A percentile compares a stretch with the other conserved stretches of the same genome.
These are phyloP conservation scores for Linnemannia elongata DNA, from an alignment of 192 early-diverging fungal species.

Conservation along the genomic window DNA sequence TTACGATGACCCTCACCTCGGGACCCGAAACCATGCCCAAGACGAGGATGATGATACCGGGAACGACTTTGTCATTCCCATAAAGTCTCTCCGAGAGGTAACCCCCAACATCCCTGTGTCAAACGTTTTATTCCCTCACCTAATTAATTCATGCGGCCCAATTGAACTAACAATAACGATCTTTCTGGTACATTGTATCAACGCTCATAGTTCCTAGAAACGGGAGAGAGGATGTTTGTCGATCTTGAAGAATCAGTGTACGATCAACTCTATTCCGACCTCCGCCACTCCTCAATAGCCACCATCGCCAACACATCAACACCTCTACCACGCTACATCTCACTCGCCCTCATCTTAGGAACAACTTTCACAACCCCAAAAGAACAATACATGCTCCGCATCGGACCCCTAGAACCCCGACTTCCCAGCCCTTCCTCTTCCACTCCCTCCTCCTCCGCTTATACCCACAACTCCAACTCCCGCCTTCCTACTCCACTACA, in stretches of 20 bases:
- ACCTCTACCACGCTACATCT: constrained; percentile 1
- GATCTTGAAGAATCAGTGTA: constrained; percentile 36
- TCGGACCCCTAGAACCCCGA: constrained; percentile 31
- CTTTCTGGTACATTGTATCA: background rate
- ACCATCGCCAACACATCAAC: background rate
- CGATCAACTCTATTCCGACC: constrained; percentile 7
- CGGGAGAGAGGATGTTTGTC: constrained; percentile 33
- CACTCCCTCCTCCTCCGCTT: background rate
- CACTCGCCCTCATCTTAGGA: constrained; percentile 39
- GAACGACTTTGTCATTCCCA: background rate
- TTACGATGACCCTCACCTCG: background rate
- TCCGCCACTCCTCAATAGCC: background rate
- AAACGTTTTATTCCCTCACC: background rate
- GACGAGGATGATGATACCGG: background rate
- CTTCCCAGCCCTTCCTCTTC: background rate
- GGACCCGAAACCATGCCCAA: background rate
- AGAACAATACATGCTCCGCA: constrained; percentile 53
- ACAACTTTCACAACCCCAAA: constrained; percentile 25
- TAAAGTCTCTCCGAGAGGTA: constrained; percentile 30
- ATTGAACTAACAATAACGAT: background rate
- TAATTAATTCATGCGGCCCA: background rate
- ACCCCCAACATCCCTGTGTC: background rate
- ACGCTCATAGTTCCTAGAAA: constrained; percentile 15
- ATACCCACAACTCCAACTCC: background rate
- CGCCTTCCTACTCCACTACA: background rate